phyloP scores from a whole-genome alignment of 148 eudicot genomes.

The Arctostaphylos glauca region DNA sequence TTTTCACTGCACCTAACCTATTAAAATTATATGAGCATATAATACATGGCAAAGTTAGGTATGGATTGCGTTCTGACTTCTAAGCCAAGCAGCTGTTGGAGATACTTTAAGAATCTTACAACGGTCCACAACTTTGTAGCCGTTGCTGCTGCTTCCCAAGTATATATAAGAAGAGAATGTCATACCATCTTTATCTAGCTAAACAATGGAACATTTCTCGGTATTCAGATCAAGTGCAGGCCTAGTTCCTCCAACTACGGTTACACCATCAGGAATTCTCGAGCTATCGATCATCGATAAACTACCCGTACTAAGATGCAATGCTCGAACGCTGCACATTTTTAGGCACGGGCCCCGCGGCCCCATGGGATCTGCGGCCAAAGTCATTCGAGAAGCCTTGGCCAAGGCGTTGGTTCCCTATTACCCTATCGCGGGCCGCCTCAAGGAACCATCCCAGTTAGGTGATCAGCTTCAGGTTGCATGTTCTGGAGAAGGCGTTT shows the following conservation, averaged over 20 bases:
- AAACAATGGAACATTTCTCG: conserved; percentile 21
- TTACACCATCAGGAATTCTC: conserved; percentile 24
- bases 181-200: background rate
- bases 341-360: conserved; percentile 27
- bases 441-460: background rate
- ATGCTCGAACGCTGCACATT: conserved; percentile 39
- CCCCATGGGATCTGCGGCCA: conserved; percentile 8
- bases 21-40: no score
- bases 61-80: no score
- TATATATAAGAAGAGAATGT: no score
- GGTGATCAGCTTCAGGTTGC: conserved; percentile 17
- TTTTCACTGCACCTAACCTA: no score
- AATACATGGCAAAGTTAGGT: no score
- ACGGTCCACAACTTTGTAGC: no score
- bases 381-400: conserved; percentile 27
- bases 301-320: conserved; percentile 28
- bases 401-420: conserved; percentile 37
- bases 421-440: conserved; percentile 39
- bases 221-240: conserved; percentile 20
- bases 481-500: conserved; percentile 32
- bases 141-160: no score
- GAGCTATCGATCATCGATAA: conserved; percentile 32
- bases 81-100: no score
- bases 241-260: conserved; percentile 21
- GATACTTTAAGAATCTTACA: no score